Evolutionary conservation across 2,329 filamentous ascomycete species (phyloP).

Genomic region (Pseudogymnoascus sp.): DNA sequence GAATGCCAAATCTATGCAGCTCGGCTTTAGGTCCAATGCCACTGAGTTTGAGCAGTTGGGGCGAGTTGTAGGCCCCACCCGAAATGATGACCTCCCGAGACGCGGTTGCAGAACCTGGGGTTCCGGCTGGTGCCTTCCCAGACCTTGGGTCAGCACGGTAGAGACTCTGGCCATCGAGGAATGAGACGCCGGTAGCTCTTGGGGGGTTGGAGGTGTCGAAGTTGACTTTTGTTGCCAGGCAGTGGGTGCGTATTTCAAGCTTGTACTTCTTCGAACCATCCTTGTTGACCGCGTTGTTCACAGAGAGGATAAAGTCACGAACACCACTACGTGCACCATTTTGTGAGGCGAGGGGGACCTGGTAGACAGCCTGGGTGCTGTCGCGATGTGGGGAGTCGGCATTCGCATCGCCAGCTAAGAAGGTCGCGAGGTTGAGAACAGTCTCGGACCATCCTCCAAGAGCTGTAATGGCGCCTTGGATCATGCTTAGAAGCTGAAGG

Average conservation of each 20-base stretch:
- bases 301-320: constrained; percentile 22
- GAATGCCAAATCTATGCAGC: constrained; percentile 37
- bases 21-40: constrained; percentile 36
- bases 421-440: constrained; percentile 13
- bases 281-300: constrained; percentile 14
- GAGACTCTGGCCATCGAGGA: constrained; percentile 33
- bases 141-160: constrained; percentile 37
- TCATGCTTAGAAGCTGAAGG: constrained; percentile 12
- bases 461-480: constrained; percentile 15
- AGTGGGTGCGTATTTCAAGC: constrained; percentile 16
- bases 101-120: constrained; percentile 24
- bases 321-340: constrained; percentile 18
- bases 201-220: constrained; percentile 26
- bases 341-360: constrained; percentile 20
- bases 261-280: constrained; percentile 19
- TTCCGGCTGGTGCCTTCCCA: constrained; percentile 20
- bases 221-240: constrained; percentile 33
- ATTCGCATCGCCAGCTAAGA: constrained; percentile 20
- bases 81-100: constrained; percentile 39
- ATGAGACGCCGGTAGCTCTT: constrained; percentile 35
- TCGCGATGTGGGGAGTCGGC: constrained; percentile 18
- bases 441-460: background rate
- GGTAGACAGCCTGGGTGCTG: constrained; percentile 19
- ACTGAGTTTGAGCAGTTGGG: constrained; percentile 40
- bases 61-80: constrained; percentile 39